Base-by-base conservation (phyloP, 2,329 filamentous ascomycete genomes). In the Aspergillus unguis region DNA sequence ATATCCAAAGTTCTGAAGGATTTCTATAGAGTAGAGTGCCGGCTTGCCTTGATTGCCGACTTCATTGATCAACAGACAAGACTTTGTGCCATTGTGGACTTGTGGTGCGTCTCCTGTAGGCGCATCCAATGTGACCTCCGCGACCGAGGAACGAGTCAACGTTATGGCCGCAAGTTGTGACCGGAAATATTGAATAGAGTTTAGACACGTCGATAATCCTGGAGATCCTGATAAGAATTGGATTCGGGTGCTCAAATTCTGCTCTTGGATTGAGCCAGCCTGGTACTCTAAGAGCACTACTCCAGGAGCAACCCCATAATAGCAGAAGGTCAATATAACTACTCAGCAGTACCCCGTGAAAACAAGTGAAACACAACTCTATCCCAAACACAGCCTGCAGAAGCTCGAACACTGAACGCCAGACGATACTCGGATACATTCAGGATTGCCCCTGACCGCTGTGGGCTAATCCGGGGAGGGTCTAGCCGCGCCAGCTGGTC, bases 401-500 rank as follows among this genome's bases (percentile, higher is more conserved):
- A 56, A 43, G 50, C 53, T 52, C 53, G 50, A 47, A 56, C 50
- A 53, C 50, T 35, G 42, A 47, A 32, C 33, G 46, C 49, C 45
- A 44, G 37, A 53, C 27, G 23, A 48, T 41, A 44, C 37, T 38
- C 32, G 26, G 8, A 29, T 25, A 28, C 11, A 28, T 17, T 29
- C 31, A 33, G 17, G 29, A 40, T 50, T 49, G 46, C 46, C 44
- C 48, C 53, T 51, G 53, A 55, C 44, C 11, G 38, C 33, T 28
- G 33, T 9, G 10, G 50, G 41, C 42, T 46, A 55, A 29, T 28
- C 36, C 46, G 25, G 10, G n/a, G 42, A 31, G 11, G 43, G 51
- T 46, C 43, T 53, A 53, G 51, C 23, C 5, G 5, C 46, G 51
- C 51, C 51, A 53, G 40, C 51, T 53, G 51, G 51, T 41, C 35